These are phyloP conservation scores for Oryza glaberrima DNA, from an alignment of 176 grass and related monocot genomes.

Conservation along the genomic window DNA sequence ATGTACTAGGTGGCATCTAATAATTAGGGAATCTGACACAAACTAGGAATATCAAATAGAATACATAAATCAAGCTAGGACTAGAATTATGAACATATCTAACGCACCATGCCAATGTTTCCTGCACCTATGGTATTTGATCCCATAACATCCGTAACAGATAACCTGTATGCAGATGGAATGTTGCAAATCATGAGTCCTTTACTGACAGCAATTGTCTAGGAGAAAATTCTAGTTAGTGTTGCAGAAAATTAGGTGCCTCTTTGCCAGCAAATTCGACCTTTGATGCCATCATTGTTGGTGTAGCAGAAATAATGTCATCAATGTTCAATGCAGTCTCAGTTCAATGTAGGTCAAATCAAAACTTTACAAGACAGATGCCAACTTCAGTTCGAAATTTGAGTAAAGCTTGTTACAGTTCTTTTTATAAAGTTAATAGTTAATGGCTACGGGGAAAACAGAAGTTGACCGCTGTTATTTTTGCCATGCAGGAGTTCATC, in stretches of 20 bases:
- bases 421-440: neutral
- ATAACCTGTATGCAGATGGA: neutral
- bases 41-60: too few species aligned
- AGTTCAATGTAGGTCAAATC: slow-evolving; percentile 62
- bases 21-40: too few species aligned
- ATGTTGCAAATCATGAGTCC: neutral
- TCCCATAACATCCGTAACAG: too few species aligned
- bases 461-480: slow-evolving; percentile 16
- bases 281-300: too few species aligned
- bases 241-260: neutral
- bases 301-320: too few species aligned
- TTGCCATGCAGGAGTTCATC: slow-evolving; percentile 66
- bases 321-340: neutral
- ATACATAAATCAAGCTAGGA: too few species aligned
- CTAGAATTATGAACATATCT: too few species aligned
- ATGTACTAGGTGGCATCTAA: too few species aligned
- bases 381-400: slow-evolving; percentile 86
- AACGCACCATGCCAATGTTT: too few species aligned
- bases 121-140: too few species aligned
- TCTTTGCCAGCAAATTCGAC: too few species aligned
- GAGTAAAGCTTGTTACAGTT: slow-evolving; percentile 57
- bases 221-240: slow-evolving; percentile 24
- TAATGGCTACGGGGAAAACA: neutral
- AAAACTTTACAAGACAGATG: slow-evolving; percentile 91
- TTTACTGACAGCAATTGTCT: neutral